These are phyloP conservation scores for Rachicladosporium sp. DNA, from an alignment of 2,329 filamentous ascomycete species.

Conservation along the genomic window DNA sequence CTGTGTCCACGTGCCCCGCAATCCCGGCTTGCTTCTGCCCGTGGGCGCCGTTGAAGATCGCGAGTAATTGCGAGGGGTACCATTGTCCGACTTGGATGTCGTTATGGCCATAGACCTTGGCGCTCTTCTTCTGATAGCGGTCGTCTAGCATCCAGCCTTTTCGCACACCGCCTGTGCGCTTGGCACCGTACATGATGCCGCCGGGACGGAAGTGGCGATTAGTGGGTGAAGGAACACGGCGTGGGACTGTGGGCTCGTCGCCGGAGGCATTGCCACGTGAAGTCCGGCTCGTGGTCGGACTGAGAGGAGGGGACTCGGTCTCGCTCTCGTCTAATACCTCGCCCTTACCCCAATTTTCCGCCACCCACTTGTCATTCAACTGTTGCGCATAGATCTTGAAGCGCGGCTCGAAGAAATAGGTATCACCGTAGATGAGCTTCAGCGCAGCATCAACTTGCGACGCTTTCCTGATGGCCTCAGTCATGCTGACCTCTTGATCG, in stretches of 20 bases:
- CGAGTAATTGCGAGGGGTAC: slow-evolving; percentile 14
- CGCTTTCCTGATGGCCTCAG: slow-evolving; percentile 7
- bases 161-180: slow-evolving; percentile 5
- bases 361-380: slow-evolving; percentile 11
- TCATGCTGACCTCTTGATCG: slow-evolving; percentile 10
- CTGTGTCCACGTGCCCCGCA: slow-evolving; percentile 7
- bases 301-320: slow-evolving; percentile 1
- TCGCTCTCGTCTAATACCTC: slow-evolving; percentile 1
- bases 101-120: slow-evolving; percentile 16
- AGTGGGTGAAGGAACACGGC: slow-evolving; percentile 5
- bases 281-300: slow-evolving; percentile 1
- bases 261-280: neutral
- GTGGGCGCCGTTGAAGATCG: slow-evolving; percentile 16
- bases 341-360: slow-evolving; percentile 11
- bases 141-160: slow-evolving; percentile 6
- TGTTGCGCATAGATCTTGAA: slow-evolving; percentile 7
- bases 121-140: slow-evolving; percentile 5
- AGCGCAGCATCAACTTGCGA: slow-evolving; percentile 9
- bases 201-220: slow-evolving; percentile 14
- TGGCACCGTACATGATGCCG: slow-evolving; percentile 18
- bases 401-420: slow-evolving; percentile 7
- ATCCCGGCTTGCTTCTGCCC: slow-evolving; percentile 16
- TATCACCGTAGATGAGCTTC: slow-evolving; percentile 7
- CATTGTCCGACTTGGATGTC: slow-evolving; percentile 13
- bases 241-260: neutral